Conservation (phyloP, 2,329 filamentous ascomycete genomes). For the Phialophora tarda region DNA sequence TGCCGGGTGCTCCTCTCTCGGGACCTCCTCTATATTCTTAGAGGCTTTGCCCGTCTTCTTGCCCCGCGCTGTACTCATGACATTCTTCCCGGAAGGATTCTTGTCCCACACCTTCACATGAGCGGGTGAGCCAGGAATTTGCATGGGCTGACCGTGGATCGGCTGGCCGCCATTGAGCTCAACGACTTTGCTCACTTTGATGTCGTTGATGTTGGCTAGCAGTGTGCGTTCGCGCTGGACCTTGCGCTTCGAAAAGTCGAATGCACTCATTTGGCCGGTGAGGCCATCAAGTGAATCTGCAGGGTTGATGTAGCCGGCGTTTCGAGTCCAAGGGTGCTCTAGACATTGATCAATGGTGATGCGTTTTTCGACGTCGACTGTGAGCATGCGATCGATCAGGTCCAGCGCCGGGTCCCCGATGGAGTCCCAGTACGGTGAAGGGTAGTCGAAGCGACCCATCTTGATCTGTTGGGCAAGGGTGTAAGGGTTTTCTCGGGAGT, state of each 20-base stretch:
- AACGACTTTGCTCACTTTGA: constrained; percentile 66
- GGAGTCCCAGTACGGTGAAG: constrained; percentile 92
- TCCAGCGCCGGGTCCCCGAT: constrained; percentile 87
- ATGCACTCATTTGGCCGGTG: constrained; percentile 78
- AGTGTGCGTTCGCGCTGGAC: constrained; percentile 82
- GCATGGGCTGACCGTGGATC: constrained; percentile 21
- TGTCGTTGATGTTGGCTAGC: constrained; percentile 78
- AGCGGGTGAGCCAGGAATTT: constrained; percentile 41
- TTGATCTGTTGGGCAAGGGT: constrained; percentile 88
- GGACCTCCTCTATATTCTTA: constrained; percentile 37
- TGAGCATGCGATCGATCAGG: constrained; percentile 92
- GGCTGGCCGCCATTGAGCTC: constrained; percentile 40
- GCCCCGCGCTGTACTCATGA: constrained; percentile 29
- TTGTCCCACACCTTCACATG: constrained; percentile 77
- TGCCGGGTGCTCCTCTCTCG: constrained; percentile 67
- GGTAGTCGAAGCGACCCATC: constrained; percentile 87
- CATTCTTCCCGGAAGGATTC: constrained; percentile 61
- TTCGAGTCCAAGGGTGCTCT: constrained; percentile 82
- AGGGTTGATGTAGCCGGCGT: constrained; percentile 58
- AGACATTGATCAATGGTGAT: constrained; percentile 91
- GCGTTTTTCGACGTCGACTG: constrained; percentile 80
- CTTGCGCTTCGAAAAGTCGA: constrained; percentile 85
- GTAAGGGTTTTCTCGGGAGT: constrained; percentile 79
- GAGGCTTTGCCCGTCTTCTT: constrained; percentile 9
- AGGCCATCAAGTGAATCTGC: constrained; percentile 91